phyloP scores from a whole-genome alignment of 306 rosid genomes.

The Quercus suber region DNA sequence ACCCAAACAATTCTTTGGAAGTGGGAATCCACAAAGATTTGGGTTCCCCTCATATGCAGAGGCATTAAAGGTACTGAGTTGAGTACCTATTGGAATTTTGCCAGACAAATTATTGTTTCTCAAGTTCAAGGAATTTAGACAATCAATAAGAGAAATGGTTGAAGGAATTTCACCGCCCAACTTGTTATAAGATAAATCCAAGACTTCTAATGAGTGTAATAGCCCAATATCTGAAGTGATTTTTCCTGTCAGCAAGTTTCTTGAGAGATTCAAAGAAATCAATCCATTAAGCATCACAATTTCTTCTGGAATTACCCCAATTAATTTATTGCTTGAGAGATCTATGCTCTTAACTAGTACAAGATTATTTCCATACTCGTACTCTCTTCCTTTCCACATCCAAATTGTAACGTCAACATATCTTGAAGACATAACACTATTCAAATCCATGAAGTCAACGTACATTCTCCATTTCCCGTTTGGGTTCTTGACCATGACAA shows the following conservation, averaged over 20 bases:
- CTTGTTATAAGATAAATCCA: constrained; percentile 10
- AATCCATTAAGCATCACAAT: constrained; percentile 6
- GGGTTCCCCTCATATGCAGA: constrained; percentile 7
- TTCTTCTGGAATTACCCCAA: not conserved
- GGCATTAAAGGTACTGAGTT: constrained; percentile 2
- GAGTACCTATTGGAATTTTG: not conserved
- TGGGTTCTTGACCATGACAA: no score
- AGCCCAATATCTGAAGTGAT: constrained; percentile 1
- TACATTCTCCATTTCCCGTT: no score
- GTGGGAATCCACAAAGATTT: constrained; percentile 7
- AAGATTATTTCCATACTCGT: not conserved
- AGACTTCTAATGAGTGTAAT: not conserved
- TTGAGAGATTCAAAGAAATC: constrained; percentile 15
- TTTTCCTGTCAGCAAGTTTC: not conserved
- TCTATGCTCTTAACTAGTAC: constrained; percentile 3
- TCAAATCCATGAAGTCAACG: no score
- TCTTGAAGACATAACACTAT: no score
- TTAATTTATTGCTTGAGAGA: not conserved
- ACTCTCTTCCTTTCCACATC: constrained; percentile 3
- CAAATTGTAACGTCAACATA: not conserved
- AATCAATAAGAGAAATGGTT: not conserved
- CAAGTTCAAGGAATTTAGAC: not conserved
- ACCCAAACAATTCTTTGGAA: not conserved
- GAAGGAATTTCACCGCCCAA: not conserved
- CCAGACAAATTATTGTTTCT: constrained; percentile 15